Evolutionary conservation across 1,284 basidiomycete genomes (phyloP), one percentile per base, ranked within the genome.

Genomic region (Cerrena zonata): DNA sequence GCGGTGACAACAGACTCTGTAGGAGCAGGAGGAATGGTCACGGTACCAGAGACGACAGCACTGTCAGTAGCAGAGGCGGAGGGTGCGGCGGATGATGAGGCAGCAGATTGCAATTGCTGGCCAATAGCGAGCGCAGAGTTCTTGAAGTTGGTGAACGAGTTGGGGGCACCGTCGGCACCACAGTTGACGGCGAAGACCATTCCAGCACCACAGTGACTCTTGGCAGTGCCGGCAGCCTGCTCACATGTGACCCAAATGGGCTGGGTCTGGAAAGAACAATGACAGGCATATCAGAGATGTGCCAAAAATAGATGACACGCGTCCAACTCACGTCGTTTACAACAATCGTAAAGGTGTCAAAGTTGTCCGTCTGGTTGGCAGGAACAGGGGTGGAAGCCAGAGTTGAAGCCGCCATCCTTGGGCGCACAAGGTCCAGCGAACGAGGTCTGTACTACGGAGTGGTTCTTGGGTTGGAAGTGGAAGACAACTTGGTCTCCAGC

Each of bases 111-210:
- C 47, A 79, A 71, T 48, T 68, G 64, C 5, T 73, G 71, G 53
- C 79, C 80, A 46, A 77, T 63, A 11, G 72, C 74, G 39, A 79
- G 63, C 22, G 80, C 81, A 37, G 74, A 53, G 21, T 72, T 65
- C 69, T 78, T 76, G 72, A 82, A 83, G 58, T 72, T 73, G 36
- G 69, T 68, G 68, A 81, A 81, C 4, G 79, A 79, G 66, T 79
- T 82, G 44, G 73, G 60, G 22, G 71, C 54, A 47, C 75, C 78
- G 50, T 76, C 75, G 2, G 65, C 53, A 22, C 78, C 78, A 59
- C 78, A 79, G 66, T 84, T 84, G 58, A 84, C 72, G 23, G 80
- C 75, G 58, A 82, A 82, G 36, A 84, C 79, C 81, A 84, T 83
- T 58, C 80, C 82, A 47, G 65, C 57, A 48, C 79, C 78, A 56